Evolutionary conservation across 345 rosid genomes (phyloP).

Genomic region (Syzygium aqueum): DNA sequence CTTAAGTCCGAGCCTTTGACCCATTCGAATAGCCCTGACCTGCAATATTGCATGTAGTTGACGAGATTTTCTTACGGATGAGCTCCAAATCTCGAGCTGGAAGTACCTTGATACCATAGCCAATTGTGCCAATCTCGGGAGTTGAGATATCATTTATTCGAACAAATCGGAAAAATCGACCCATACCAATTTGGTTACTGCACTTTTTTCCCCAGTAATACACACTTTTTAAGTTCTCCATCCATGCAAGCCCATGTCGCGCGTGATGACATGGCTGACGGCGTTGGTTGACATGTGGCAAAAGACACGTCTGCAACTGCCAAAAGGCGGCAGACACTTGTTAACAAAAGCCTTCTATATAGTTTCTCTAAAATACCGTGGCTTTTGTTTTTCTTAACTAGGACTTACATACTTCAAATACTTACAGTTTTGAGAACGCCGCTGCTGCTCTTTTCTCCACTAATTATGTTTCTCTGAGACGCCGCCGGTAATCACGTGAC

Average conservation of each 20-base stretch:
- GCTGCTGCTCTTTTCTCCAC: neutral
- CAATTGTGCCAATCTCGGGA: neutral
- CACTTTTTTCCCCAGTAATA: neutral
- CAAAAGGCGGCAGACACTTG: neutral
- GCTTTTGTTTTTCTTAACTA: neutral
- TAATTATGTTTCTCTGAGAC: neutral
- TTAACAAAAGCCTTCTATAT: neutral
- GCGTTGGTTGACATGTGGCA: neutral
- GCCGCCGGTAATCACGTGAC: neutral
- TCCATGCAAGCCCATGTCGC: neutral
- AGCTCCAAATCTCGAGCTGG: neutral
- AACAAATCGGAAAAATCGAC: neutral
- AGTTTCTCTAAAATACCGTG: neutral
- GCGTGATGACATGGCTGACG: neutral
- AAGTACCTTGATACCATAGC: neutral
- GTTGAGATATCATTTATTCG: neutral
- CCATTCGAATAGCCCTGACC: neutral
- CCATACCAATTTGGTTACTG: neutral
- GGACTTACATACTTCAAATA: neutral
- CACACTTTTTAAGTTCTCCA: neutral
- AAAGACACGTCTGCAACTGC: too few relatives aligned
- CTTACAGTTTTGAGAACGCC: neutral
- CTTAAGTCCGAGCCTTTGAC: neutral
- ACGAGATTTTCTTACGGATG: neutral
- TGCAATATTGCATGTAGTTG: neutral